Evolutionary conservation across 805 yeast species (phyloP), one percentile per base, ranked within the genome.

Genomic region (Barnettozyma sucrosica): DNA sequence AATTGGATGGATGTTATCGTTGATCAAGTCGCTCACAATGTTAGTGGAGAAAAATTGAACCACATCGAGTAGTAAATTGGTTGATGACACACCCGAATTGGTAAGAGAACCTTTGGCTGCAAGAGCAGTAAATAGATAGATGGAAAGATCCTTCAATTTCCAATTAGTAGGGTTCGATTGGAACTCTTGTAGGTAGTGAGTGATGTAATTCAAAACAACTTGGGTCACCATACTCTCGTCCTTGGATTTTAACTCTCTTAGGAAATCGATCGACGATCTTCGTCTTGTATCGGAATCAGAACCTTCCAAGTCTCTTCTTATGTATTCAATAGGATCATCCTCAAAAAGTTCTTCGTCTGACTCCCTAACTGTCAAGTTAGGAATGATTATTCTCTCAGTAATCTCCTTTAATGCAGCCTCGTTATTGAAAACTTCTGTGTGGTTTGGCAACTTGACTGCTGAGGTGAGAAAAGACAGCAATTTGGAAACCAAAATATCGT

Each of bases 271-370:
- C n/a, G 97, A 82, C 0, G 96, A 81, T 56, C 95, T 80, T 66
- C 97, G 77, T 66, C 99, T 79, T 1, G 97, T 84, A 61, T 90
- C 98, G 13, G 85, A 78, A 63, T 92, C 98, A 0, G 96, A 83
- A 6, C 98, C 98, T 67, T 95, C 99, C 41, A 95, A 72, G 65
- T 93, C 99, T 51, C 96, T 77, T 59, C 98, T 78, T 19, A 90
- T 90, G 62, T 76, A 93, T 58, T 88, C 95, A 46, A 93, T 84
- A 33, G 99, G 99, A 62, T 93, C 99, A 66, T 93, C 99, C 66
- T 93, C 99, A 65, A 93, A 92, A 51, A 83, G 66, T 65, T 95
- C 99, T 59, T 88, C 89, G 62, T 93, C 99, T 2, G 85, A 74
- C 48, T 85, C 92, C 59, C 98, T 80, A 50, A 93, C 75, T 10